Base-by-base conservation (phyloP, 2,329 filamentous ascomycete species). In the Penicillium sp. region DNA sequence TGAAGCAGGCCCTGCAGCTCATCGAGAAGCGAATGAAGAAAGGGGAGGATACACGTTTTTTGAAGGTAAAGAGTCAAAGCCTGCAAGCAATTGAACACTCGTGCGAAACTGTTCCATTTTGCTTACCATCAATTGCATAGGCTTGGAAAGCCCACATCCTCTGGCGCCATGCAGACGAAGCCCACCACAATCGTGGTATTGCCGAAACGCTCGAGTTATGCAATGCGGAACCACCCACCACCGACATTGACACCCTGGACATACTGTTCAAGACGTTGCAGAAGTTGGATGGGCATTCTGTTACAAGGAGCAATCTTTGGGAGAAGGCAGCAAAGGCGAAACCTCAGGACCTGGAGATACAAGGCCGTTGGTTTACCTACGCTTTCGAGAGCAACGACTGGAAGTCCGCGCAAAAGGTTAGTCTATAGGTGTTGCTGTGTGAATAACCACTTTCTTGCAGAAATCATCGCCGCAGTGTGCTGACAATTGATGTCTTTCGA, bases 21-120 rank as follows among this genome's bases (percentile, higher is more conserved):
- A 79, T 80, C 54, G 79, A 82, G 59, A 82, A 81, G 62, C 81
- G 80, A 54, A 78, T 81, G 63, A 84, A 86, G 73, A 87, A 87
- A 66, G 78, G 78, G 36, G 79, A 82, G 63, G 73, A 79, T 56
- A 78, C 77, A 5, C 67, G 71, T 4, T 78, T 78, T 59, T 58
- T 79, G 35, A 75, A 69, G 64, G 77, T 77, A 55, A 61, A 72
- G 66, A 24, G 13, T 43, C 31, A 13, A 9, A 22, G 19, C n/a
- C 11, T 19, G 36, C 7, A 3, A 37, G 4, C 44, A 39, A 41
- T 54, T 54, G 22, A 36, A 14, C 44, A 31, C 10, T 2, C 44
- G 4, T 4, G 7, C 49, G 2, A 14, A 39, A 35, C 10, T 22
- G 6, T n/a, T 13, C 13, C 54, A 53, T 44, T 19, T 33, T 55